phyloP scores from a whole-genome alignment of 176 grass and related monocot genomes.

The Phyllostachys edulis region DNA sequence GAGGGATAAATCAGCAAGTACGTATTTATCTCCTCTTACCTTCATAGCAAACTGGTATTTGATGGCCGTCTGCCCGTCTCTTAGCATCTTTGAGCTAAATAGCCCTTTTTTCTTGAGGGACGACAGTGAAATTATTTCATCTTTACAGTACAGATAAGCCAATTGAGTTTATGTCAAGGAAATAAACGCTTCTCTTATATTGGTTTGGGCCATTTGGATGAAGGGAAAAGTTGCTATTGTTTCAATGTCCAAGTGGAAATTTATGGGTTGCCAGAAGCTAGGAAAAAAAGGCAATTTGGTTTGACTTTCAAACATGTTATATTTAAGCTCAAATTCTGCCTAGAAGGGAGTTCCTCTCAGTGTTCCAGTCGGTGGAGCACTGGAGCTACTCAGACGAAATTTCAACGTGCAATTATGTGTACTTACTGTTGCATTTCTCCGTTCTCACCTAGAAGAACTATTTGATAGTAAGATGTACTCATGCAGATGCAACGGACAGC shows the following conservation, averaged over 20 bases:
- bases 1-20: background rate
- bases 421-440: background rate
- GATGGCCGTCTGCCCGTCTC: background rate
- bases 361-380: background rate
- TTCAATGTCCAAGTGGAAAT: background rate
- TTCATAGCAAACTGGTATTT: background rate
- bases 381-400: background rate
- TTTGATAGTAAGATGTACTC: conserved; percentile 5
- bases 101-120: background rate
- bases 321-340: background rate
- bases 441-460: background rate
- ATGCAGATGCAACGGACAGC: conserved; percentile 69
- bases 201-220: background rate
- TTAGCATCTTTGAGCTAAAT: background rate
- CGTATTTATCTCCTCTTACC: background rate
- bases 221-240: background rate
- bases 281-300: background rate
- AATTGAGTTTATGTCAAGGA: background rate
- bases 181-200: background rate
- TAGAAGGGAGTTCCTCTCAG: background rate
- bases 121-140: background rate
- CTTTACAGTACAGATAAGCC: background rate
- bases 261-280: background rate
- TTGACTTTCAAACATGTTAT: background rate
- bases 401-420: background rate